These are phyloP conservation scores for Areca catechu DNA, from an alignment of 176 grass and related monocot genomes.

Conservation along the genomic window DNA sequence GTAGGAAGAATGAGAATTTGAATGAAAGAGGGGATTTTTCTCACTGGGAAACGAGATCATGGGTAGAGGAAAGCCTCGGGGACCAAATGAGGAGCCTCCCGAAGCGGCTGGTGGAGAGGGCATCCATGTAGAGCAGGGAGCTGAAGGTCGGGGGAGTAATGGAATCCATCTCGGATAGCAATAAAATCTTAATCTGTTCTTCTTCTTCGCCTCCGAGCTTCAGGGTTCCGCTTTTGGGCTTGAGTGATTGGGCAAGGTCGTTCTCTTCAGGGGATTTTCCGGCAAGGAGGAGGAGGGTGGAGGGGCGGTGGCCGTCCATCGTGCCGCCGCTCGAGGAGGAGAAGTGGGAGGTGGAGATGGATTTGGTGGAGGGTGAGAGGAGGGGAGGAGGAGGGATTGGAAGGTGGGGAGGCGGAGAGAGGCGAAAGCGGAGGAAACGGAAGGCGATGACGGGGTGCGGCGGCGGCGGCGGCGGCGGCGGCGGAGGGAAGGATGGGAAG, in stretches of 20 bases:
- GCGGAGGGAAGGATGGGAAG: constrained; percentile 17
- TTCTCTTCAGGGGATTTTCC: constrained; percentile 50
- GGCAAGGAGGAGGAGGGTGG: constrained; percentile 36
- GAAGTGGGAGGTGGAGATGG: neutral
- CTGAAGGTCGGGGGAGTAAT: constrained; percentile 21
- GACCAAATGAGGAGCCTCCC: constrained; percentile 77
- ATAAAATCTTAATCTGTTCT: constrained; percentile 21
- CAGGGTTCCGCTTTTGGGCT: constrained; percentile 9
- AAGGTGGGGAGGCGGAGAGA: neutral
- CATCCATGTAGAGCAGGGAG: constrained; percentile 42
- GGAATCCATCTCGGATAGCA: constrained; percentile 23
- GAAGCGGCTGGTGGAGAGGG: constrained; percentile 42
- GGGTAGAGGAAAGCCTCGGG: constrained; percentile 72
- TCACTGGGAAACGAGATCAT: constrained; percentile 65
- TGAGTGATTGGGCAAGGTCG: constrained; percentile 29
- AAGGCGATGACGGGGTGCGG: constrained; percentile 21
- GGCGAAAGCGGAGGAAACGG: constrained; percentile 21
- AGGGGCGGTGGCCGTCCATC: neutral
- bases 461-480: constrained; percentile 7
- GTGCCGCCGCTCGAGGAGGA: neutral
- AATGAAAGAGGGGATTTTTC: constrained; percentile 2
- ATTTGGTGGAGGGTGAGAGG: neutral
- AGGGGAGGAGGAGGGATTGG: neutral
- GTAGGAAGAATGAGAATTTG: neutral
- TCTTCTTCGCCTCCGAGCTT: constrained; percentile 2